A percentile compares a stretch with the other conserved stretches of the same genome.
These are phyloP conservation scores for Fagopyrum tataricum DNA, from an alignment of 148 eudicot genomes.

Conservation along the genomic window DNA sequence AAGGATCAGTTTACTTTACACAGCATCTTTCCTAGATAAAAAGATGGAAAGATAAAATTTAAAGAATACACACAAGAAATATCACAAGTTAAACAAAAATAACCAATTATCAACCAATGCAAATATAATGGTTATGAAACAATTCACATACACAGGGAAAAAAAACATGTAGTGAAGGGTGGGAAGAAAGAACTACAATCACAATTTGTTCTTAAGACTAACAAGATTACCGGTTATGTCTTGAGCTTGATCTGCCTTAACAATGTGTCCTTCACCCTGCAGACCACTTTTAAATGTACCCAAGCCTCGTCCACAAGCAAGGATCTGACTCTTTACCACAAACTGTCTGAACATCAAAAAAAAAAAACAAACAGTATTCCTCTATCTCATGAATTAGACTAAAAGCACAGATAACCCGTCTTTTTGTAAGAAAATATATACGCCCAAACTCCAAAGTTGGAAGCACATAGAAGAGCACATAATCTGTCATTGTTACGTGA, in stretches of 20 bases:
- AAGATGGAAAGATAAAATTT: neutral
- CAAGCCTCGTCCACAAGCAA: slow-evolving; percentile 96
- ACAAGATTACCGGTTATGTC: slow-evolving; percentile 55
- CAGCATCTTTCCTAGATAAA: slow-evolving; percentile 55
- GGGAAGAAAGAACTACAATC: neutral
- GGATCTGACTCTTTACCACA: slow-evolving; percentile 93
- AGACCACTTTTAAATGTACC: slow-evolving; percentile 89
- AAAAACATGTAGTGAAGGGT: neutral
- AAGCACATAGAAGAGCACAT: too few species aligned
- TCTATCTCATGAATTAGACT: too few species aligned
- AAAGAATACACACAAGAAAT: too few species aligned
- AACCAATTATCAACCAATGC: neutral
- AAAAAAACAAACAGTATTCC: too few species aligned
- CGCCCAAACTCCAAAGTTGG: too few species aligned
- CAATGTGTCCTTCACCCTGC: slow-evolving; percentile 91
- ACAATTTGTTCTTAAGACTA: neutral
- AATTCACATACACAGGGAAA: too few species aligned
- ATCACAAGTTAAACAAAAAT: too few species aligned
- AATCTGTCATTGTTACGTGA: too few species aligned
- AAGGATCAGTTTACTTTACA: slow-evolving; percentile 92
- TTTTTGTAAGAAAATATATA: too few species aligned
- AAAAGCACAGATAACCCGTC: too few species aligned
- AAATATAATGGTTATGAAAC: too few species aligned
- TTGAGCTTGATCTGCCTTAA: slow-evolving; percentile 66
- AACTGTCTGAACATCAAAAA: slow-evolving; percentile 50